Evolutionary conservation across 163 green algal species (phyloP).

Genomic region (Picocystis sp.): DNA sequence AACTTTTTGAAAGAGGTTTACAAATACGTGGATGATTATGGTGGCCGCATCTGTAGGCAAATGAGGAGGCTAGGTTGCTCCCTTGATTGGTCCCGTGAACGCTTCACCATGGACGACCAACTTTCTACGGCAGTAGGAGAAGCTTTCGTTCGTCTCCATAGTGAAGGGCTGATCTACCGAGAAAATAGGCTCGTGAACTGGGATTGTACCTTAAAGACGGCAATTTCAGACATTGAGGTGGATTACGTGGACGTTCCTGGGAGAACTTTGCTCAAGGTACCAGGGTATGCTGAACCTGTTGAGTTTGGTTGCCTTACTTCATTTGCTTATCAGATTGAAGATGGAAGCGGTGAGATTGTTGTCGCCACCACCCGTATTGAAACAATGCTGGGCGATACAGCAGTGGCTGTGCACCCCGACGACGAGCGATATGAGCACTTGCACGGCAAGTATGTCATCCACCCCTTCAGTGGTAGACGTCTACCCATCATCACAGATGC

Average conservation of each 20-base stretch:
- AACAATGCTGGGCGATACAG: conserved; percentile 97
- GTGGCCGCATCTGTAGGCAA: conserved; percentile 70
- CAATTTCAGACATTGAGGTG: conserved; percentile 93
- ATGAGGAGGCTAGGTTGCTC: conserved; percentile 66
- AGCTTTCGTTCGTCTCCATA: conserved; percentile 81
- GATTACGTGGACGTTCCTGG: conserved; percentile 79
- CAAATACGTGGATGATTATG: conserved; percentile 69
- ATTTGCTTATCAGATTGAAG: conserved; percentile 87
- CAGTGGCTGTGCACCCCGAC: conserved; percentile 2
- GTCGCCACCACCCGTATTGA: conserved; percentile 90
- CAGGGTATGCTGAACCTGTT: conserved; percentile 63
- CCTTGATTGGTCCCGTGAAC: conserved; percentile 73
- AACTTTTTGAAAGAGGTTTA: conserved; percentile 60
- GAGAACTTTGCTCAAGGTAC: conserved; percentile 61
- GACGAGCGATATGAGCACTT: conserved; percentile 47
- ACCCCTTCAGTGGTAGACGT: conserved; percentile 66
- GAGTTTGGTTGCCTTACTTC: conserved; percentile 87
- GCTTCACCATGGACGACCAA: conserved; percentile 92
- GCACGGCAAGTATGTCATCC: conserved; percentile 65
- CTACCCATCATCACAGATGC: conserved; percentile 89
- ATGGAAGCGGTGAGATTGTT: conserved; percentile 66
- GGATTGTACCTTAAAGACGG: conserved; percentile 76
- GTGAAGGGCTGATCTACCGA: conserved; percentile 77
- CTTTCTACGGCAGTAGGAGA: conserved; percentile 73
- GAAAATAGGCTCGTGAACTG: conserved; percentile 98